Conservation (phyloP, 768 basidiomycete genomes). For the Auriscalpium orientale region DNA sequence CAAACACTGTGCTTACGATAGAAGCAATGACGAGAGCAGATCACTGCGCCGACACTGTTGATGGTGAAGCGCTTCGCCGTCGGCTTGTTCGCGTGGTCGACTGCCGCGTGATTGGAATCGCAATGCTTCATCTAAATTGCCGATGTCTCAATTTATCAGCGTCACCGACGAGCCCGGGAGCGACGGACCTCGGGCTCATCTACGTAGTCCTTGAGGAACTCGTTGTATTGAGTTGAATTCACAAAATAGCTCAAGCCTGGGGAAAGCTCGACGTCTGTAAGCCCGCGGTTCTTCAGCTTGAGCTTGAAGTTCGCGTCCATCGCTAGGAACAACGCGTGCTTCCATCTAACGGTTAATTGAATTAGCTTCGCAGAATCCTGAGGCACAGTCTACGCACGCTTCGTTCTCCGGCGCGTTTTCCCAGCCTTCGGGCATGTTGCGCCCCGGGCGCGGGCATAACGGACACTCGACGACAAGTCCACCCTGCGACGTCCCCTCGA, state of each 20-base stretch:
- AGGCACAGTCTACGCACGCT: not conserved
- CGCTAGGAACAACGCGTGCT: constrained; percentile 7
- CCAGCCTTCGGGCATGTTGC: not conserved
- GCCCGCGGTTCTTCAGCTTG: not conserved
- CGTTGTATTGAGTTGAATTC: not conserved
- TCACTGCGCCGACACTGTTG: constrained; percentile 6
- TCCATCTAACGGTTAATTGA: not conserved
- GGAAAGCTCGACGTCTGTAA: not conserved
- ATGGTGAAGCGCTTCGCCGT: not conserved
- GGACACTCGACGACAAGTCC: constrained; percentile 3
- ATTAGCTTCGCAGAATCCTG: not conserved
- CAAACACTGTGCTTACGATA: not conserved
- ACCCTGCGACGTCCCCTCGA: not conserved
- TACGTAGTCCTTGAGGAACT: not conserved
- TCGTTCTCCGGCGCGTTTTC: not conserved
- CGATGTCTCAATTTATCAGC: not conserved
- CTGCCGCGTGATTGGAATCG: not conserved
- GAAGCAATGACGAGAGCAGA: constrained; percentile 2
- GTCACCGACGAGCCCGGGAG: constrained; percentile 9
- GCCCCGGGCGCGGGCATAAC: constrained; percentile 2
- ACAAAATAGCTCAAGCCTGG: constrained; percentile 1
- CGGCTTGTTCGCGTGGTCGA: constrained; percentile 3
- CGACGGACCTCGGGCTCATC: constrained; percentile 15
- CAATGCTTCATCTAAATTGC: not conserved
- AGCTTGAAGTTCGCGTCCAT: constrained; percentile 7